Base-by-base conservation (phyloP, 305 asterid species). In the Striga hermonthica region DNA sequence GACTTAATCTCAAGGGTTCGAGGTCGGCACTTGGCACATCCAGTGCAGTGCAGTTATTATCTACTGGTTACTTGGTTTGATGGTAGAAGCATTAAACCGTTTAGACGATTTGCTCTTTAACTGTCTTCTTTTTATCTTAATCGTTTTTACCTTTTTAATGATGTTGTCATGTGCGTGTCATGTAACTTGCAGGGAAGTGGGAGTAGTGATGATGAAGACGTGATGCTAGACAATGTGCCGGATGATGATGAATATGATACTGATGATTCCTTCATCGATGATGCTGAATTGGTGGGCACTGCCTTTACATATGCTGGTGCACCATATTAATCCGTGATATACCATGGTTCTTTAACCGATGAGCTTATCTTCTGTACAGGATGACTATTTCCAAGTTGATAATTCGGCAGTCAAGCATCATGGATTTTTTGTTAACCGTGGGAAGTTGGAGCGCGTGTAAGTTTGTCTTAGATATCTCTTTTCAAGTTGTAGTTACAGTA, bases 191-290 rank as follows among this genome's bases (percentile, higher is more conserved):
- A 88, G 97, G 95, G 89, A 54, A 80, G 79, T 71, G 85, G 83
- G 35, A 88, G 95, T 60, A 81, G 93, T 52, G 97, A 86, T 5
- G 97, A 88, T 76, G 97, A 90, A 77, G 92, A 90, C 83, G 83
- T 78, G 49, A 80, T 86, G 67, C 76, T 81, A 7, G 90, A 89
- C 68, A 87, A 86, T 52, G 75, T 78, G 66, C 97, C 97, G 0
- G 97, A 86, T 75, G 97, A 90, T 57, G 97, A 90, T 72, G 97
- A 90, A 70, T 90, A 90, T 64, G 97, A 90, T 72, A 88, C 97
- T 3, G 92, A 86, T 8, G 97, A 90, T 76, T 90, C 97, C 14
- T 90, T 90, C 76, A 90, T 90, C 55, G 96, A 88, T 61, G 97
- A 90, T 78, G 37, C 89, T 65, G 96, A 90, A 81, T 79, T 90